A percentile compares a stretch with the other conserved stretches of the same genome.
phyloP scores from a whole-genome alignment of 805 yeast genomes.

The Spathaspora passalidarum region DNA sequence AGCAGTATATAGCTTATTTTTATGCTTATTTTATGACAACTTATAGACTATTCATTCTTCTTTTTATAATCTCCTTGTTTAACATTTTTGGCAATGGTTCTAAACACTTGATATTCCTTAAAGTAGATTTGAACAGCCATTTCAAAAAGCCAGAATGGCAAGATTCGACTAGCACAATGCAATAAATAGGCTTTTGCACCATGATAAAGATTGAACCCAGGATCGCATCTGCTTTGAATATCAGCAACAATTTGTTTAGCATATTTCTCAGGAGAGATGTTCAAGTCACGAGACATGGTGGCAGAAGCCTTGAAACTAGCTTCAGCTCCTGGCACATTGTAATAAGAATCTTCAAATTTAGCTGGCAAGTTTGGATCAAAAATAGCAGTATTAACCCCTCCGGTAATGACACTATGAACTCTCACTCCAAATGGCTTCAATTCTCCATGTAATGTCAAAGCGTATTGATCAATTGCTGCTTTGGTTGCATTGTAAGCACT shows the following conservation, averaged over 20 bases:
- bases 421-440: constrained; percentile 33
- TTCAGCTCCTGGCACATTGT: constrained; percentile 20
- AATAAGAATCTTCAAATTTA: constrained; percentile 13
- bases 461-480: constrained; percentile 35
- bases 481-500: constrained; percentile 33
- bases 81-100: constrained; percentile 14
- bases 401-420: constrained; percentile 35
- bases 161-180: constrained; percentile 15
- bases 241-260: constrained; percentile 23
- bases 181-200: constrained; percentile 22
- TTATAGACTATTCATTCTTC: too few species aligned
- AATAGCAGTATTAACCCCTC: constrained; percentile 35
- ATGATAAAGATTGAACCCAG: constrained; percentile 27
- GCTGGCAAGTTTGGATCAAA: constrained; percentile 14
- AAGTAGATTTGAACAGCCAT: constrained; percentile 18
- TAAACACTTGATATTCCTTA: constrained; percentile 22
- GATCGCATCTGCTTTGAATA: constrained; percentile 14
- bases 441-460: constrained; percentile 29
- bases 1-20: neutral
- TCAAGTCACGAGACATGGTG: constrained; percentile 20
- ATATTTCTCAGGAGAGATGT: constrained; percentile 20
- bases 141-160: constrained; percentile 26
- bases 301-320: constrained; percentile 18
- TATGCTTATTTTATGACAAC: neutral
- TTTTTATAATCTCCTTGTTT: constrained; percentile 15